Base-by-base conservation (phyloP, 73 alveolate species). In the Durusdinium trenchii region DNA sequence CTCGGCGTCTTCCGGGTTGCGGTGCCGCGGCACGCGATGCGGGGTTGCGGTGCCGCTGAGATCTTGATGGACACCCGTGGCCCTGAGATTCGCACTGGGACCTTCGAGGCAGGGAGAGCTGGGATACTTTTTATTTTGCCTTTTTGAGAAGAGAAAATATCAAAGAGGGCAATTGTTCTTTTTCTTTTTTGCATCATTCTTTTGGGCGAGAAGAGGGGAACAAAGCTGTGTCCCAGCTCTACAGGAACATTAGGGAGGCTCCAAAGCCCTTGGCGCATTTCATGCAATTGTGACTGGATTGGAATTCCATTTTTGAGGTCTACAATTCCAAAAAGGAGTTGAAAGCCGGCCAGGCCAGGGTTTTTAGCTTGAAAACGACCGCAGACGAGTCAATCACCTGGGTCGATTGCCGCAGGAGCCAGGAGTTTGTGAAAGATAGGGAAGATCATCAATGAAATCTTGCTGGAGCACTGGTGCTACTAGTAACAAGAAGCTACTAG, bases 51-150 rank as follows among this genome's bases (percentile, higher is more conserved):
- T n/a, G 48, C 52, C 30, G 76, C 51, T 40, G 82, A 99, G 71
- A 95, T 99, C 95, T 45, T 99, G 99, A 98, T 99, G 98, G 99
- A 99, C 95, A 99, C 99, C 71, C 99, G 99, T 64, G 99, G 99
- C 73, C 99, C 99, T 28, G 99, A 99, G 98, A 99, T 99, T 87
- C 95, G 99, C 73, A 99, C 99, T 16, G 99, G 99, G 38, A 85
- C 99, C 94, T 94, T 99, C 38, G 96, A 95, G 96, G 96, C 85
- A 0, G 61, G 82, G n/a, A 98, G 23, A 99, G 45, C 89, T 99
- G 98, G 99, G 90, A 46, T 99, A 60, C 30, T 60, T 23, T 32
- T 0, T 23, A 60, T 23, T 23, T 23, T 60, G 73, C n/a, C n/a
- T n/a, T n/a, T n/a, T n/a, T n/a, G n/a, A n/a, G n/a, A n/a, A n/a